Percentiles rank a stretch among this genome's conserved stretches.
Evolutionary conservation across 176 grass and related monocot genomes (phyloP).

Genomic region (Carex littledalei): DNA sequence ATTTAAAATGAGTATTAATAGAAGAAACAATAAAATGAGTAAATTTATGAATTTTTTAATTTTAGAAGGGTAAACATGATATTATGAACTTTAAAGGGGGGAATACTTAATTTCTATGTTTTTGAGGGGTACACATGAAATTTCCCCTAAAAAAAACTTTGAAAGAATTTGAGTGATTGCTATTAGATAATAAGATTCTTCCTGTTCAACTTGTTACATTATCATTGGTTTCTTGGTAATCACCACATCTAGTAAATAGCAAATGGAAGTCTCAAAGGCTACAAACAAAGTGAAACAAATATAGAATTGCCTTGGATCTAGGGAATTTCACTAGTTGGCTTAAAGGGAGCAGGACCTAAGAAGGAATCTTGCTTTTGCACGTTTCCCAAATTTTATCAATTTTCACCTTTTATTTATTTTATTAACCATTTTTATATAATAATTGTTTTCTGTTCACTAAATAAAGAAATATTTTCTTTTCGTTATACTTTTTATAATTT

Average conservation of each 20-base stretch:
- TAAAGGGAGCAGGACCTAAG: not conserved
- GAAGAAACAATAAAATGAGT: too few species aligned
- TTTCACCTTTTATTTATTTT: not conserved
- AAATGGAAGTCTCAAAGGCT: not conserved
- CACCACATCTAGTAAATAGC: not conserved
- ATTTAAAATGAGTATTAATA: too few species aligned
- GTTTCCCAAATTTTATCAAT: not conserved
- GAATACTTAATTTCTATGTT: too few species aligned
- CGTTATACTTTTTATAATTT: not conserved
- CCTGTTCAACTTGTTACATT: not conserved
- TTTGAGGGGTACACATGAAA: too few species aligned
- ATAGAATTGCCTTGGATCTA: constrained; percentile 11
- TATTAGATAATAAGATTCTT: not conserved
- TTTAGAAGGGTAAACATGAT: too few species aligned
- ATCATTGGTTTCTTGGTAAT: not conserved
- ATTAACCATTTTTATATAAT: not conserved
- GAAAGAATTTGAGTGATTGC: not conserved
- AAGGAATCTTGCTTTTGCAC: constrained; percentile 27
- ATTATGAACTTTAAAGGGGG: too few species aligned
- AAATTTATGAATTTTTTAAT: too few species aligned
- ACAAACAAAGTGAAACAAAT: not conserved
- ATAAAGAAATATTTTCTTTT: not conserved
- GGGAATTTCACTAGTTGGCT: not conserved
- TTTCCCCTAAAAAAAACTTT: too few species aligned
- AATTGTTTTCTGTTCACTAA: not conserved